Evolutionary conservation across 805 yeast species (phyloP), one percentile per base, ranked within the genome.

Genomic region (Saturnispora saitoi): DNA sequence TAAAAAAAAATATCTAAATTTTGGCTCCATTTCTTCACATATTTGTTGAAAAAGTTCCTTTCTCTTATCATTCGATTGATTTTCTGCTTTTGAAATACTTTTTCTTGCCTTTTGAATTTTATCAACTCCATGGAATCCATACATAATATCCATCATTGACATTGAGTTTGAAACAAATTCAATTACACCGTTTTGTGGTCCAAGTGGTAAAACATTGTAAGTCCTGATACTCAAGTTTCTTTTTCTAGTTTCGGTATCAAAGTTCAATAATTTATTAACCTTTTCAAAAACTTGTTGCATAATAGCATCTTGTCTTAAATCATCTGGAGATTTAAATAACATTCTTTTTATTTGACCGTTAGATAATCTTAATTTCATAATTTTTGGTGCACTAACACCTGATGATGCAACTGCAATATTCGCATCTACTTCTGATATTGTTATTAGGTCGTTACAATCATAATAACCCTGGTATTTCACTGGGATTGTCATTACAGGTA

Each of bases 261-360:
- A 68, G 10, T 56, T 62, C 48, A 91, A 72, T 32, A 88, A 75
- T 12, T 70, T 65, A 58, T 90, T 89, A 14, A 89, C 96, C 58
- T 89, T 86, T 19, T 76, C 83, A 63, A 95, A 93, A 1, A 91
- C 98, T 61, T 93, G 98, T 62, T 91, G 95, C 99, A 93, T 95
- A 49, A 93, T 87, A 0, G 95, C 86, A 66, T 93, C 99, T 65
- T 95, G 99, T 45, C 98, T 70, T 46, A 93, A 68, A 65, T 93
- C 99, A 66, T 93, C 99, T 9, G 86, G 75, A 5, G 95, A 89
- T 61, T 93, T 93, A 54, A 90, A 67, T 17, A 93, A 68, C 60
- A 83, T 73, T 48, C 71, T 77, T 51, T 77, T 82, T 0, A 49
- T 57, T 0, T 63, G 53, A 0, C 98, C 98, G 57, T 80, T 75